These are phyloP conservation scores for Parathielavia hyrcaniae DNA, from an alignment of 495 filamentous ascomycete genomes.

Conservation along the genomic window DNA sequence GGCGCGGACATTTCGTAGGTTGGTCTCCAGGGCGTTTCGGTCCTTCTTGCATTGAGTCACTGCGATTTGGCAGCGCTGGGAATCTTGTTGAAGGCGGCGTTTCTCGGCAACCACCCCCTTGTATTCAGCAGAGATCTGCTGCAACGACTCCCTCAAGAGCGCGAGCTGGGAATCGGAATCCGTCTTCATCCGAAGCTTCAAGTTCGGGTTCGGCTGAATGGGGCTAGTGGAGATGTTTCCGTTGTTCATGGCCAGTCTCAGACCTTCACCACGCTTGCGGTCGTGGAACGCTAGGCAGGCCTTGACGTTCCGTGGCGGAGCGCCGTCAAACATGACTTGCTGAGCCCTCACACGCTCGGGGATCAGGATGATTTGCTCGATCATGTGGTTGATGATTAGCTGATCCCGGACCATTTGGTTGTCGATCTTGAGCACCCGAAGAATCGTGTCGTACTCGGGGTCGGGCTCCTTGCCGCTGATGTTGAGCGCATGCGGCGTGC, in stretches of 20 bases:
- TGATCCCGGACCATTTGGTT: slow-evolving; percentile 69
- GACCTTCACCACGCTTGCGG: slow-evolving; percentile 53
- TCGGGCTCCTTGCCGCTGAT: slow-evolving; percentile 68
- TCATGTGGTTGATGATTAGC: slow-evolving; percentile 71
- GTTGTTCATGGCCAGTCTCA: slow-evolving; percentile 51
- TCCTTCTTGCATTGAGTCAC: slow-evolving; percentile 49
- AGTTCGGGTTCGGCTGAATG: slow-evolving; percentile 25
- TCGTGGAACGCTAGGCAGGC: slow-evolving; percentile 60
- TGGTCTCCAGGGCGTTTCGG: slow-evolving; percentile 21
- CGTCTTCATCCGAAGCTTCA: slow-evolving; percentile 69
- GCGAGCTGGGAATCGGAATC: slow-evolving; percentile 63
- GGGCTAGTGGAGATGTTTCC: slow-evolving; percentile 37
- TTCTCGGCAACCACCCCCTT: slow-evolving; percentile 32
- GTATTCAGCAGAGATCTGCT: slow-evolving; percentile 43
- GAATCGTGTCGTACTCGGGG: slow-evolving; percentile 60
- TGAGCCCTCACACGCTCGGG: slow-evolving; percentile 58
- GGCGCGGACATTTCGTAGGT: slow-evolving; percentile 25
- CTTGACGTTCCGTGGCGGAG: slow-evolving; percentile 61
- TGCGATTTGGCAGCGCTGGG: slow-evolving; percentile 54
- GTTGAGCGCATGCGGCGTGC: slow-evolving; percentile 52
- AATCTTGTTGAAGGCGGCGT: slow-evolving; percentile 47
- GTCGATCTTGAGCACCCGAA: slow-evolving; percentile 76
- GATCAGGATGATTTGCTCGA: slow-evolving; percentile 82
- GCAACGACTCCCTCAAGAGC: slow-evolving; percentile 41
- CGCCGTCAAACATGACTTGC: slow-evolving; percentile 59